phyloP scores from a whole-genome alignment of 2,329 filamentous ascomycete genomes.

The Phaeophleospora eucalypticola region DNA sequence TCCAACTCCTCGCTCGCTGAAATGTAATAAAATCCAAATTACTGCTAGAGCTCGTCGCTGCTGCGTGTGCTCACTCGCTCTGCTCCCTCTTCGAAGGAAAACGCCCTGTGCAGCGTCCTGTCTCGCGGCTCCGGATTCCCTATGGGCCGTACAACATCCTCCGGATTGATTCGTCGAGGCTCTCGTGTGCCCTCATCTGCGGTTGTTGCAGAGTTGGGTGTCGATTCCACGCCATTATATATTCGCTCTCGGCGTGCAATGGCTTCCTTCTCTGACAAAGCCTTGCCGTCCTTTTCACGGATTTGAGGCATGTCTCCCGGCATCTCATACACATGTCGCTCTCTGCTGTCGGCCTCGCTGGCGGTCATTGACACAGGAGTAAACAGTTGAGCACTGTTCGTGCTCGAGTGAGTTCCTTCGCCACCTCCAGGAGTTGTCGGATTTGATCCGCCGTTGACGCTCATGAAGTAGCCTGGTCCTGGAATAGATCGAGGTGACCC shows the following conservation, averaged over 20 bases:
- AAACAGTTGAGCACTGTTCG: constrained; percentile 19
- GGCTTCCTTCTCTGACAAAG: constrained; percentile 47
- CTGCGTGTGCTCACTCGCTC: constrained; percentile 5
- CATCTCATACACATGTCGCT: constrained; percentile 43
- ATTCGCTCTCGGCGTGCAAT: constrained; percentile 42
- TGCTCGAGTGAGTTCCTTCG: constrained; percentile 26
- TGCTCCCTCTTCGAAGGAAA: constrained; percentile 23
- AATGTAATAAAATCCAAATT: constrained; percentile 1
- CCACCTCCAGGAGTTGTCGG: constrained; percentile 21
- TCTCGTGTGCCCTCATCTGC: constrained; percentile 12
- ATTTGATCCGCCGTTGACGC: constrained; percentile 13
- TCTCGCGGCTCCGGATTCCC: constrained; percentile 9
- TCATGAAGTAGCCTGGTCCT: constrained; percentile 16
- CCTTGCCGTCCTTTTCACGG: constrained; percentile 46
- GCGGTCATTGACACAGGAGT: constrained; percentile 20
- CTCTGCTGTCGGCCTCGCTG: constrained; percentile 28
- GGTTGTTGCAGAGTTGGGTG: constrained; percentile 10
- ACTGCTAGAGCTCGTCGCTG: constrained; percentile 8
- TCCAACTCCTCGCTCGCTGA: constrained; percentile 7
- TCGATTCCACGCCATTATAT: constrained; percentile 43
- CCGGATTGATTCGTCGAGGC: constrained; percentile 22
- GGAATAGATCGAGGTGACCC: constrained; percentile 9
- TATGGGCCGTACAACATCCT: constrained; percentile 22
- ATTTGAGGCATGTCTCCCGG: constrained; percentile 54
- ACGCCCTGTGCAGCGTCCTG: constrained; percentile 15